Base-by-base conservation (phyloP, 78 protist genomes). In the Capsaspora owczarzaki region DNA sequence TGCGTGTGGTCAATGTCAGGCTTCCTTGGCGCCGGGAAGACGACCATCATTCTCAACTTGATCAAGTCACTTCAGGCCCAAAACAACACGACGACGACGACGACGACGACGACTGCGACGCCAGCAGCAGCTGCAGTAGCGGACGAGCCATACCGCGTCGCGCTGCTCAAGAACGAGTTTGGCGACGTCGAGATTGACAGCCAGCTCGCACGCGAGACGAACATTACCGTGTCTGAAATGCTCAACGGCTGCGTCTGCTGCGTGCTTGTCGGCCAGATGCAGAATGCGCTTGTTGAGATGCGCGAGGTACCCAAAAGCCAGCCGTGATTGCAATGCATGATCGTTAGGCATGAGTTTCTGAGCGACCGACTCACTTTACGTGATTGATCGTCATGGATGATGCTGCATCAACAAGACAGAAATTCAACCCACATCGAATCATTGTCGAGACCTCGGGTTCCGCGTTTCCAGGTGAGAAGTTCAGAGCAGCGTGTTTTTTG, bases 1-100 rank as follows among this genome's bases (percentile, higher is more conserved):
- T n/a, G n/a, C n/a, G n/a, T n/a, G n/a, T n/a, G n/a, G n/a, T n/a
- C 16, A 74, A 75, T n/a, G 33, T 2, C 76, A 35, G 76, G 76
- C 43, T 70, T 70, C 47, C 76, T 70, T 23, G 76, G 76, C n/a
- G 76, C 79, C n/a, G 79, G 79, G 38, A 74, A 74, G 40, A 74
- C 79, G 41, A 46, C 79, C 19, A 1, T 49, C 40, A 46, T 74
- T 0, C 38, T 74, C 38, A 3, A 5, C 43, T 2, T 74, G 2
- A 43, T 74, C 0, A 2, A 6, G 5, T 0, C 12, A 1, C 46
- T 74, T 6, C 79, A 56, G 6, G 29, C 2, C 12, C 63, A 37
- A 12, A n/a, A n/a, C n/a, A n/a, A n/a, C n/a, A n/a, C n/a, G n/a
- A n/a, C n/a, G n/a, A n/a, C n/a, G n/a, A n/a, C n/a, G n/a, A n/a